phyloP scores from a whole-genome alignment of 2,329 filamentous ascomycete genomes.

The Phialophora chinensis region DNA sequence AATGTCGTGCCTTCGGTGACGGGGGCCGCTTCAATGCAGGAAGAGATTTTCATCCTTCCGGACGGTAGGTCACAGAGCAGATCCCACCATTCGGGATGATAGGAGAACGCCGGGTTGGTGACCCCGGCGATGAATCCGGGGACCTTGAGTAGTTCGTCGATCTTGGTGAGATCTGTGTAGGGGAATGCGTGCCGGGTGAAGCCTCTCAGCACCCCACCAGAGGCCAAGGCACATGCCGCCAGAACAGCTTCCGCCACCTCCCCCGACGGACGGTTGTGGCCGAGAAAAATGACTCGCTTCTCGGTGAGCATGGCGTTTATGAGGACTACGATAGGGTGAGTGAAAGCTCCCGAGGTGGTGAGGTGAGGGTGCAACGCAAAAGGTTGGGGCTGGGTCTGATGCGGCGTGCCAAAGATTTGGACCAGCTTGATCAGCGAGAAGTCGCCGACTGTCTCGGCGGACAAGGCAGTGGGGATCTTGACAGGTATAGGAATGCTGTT shows the following conservation, averaged over 20 bases:
- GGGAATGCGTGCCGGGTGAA: constrained; percentile 97
- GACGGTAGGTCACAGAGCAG: constrained; percentile 90
- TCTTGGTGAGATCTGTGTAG: constrained; percentile 96
- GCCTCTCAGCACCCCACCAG: constrained; percentile 86
- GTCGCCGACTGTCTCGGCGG: constrained; percentile 94
- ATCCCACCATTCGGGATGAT: constrained; percentile 98
- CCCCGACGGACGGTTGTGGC: constrained; percentile 91
- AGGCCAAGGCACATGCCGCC: constrained; percentile 91
- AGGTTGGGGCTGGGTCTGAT: constrained; percentile 80
- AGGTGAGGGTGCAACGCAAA: constrained; percentile 89
- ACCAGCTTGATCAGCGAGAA: constrained; percentile 98
- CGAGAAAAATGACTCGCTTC: constrained; percentile 94
- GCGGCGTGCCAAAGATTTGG: constrained; percentile 85
- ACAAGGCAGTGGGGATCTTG: constrained; percentile 91
- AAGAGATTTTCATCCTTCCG: constrained; percentile 93
- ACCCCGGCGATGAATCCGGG: constrained; percentile 98
- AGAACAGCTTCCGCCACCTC: constrained; percentile 98
- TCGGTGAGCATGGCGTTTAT: constrained; percentile 94
- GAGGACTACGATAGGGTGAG: constrained; percentile 92
- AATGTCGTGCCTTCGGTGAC: constrained; percentile 83
- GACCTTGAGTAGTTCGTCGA: constrained; percentile 93
- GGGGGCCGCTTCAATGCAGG: constrained; percentile 78
- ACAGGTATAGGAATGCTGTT: constrained; percentile 96
- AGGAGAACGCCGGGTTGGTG: constrained; percentile 93
- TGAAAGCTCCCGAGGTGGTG: constrained; percentile 86